Evolutionary conservation across 1,284 basidiomycete genomes (phyloP).

Genomic region (Trametes pubescens): DNA sequence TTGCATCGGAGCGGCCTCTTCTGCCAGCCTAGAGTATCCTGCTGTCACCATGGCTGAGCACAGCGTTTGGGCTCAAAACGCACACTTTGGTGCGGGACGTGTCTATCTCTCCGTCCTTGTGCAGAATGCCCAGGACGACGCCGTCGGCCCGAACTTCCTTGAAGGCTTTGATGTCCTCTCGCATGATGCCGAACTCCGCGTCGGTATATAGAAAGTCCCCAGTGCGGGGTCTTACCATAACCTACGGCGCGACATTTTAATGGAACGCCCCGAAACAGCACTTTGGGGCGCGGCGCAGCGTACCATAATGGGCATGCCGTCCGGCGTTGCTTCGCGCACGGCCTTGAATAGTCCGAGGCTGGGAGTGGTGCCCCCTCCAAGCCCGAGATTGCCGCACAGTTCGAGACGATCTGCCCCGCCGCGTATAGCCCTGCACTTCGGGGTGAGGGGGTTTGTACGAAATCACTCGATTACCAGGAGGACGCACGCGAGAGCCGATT

Average conservation of each 20-base stretch:
- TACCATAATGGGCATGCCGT: slow-evolving; percentile 72
- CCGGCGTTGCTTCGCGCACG: slow-evolving; percentile 56
- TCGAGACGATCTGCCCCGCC: slow-evolving; percentile 82
- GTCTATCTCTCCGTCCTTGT: slow-evolving; percentile 67
- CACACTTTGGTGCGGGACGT: slow-evolving; percentile 59
- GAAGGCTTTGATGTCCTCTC: slow-evolving; percentile 72
- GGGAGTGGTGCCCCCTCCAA: slow-evolving; percentile 83
- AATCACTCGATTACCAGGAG: background rate
- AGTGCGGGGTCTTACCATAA: slow-evolving; percentile 79
- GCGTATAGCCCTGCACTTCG: slow-evolving; percentile 59
- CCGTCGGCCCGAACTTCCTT: slow-evolving; percentile 65
- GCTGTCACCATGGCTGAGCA: background rate
- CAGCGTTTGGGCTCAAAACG: slow-evolving; percentile 14
- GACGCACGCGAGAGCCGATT: slow-evolving; percentile 73
- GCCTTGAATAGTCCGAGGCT: slow-evolving; percentile 71
- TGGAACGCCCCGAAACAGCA: background rate
- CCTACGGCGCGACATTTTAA: slow-evolving; percentile 48
- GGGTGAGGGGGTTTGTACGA: slow-evolving; percentile 4
- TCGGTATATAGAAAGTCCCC: slow-evolving; percentile 81
- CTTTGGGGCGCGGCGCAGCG: background rate
- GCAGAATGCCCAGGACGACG: slow-evolving; percentile 76
- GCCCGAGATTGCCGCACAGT: slow-evolving; percentile 74
- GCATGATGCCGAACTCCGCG: slow-evolving; percentile 73
- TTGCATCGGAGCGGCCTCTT: slow-evolving; percentile 68
- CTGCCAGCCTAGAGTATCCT: slow-evolving; percentile 55